phyloP scores from a whole-genome alignment of 83 land plant genomes.

The Thuja plicata region DNA sequence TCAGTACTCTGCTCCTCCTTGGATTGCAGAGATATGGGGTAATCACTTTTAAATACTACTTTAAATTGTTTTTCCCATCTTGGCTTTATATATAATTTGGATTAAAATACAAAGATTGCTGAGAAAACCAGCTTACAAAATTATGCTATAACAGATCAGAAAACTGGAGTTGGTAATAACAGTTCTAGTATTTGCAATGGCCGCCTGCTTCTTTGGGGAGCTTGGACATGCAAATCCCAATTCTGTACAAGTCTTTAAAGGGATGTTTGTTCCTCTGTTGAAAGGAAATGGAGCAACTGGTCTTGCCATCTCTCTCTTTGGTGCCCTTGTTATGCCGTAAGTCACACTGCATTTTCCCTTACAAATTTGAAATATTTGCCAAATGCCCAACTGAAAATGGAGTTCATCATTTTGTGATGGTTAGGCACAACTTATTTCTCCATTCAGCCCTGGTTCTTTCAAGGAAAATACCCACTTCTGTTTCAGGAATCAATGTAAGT shows the following conservation, averaged over 20 bases:
- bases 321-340: slow-evolving; percentile 86
- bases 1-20: slow-evolving; percentile 16
- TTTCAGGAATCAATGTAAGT: slow-evolving; percentile 66
- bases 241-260: slow-evolving; percentile 50
- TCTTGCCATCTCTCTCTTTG: slow-evolving; percentile 72
- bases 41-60: neutral
- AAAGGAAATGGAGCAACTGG: slow-evolving; percentile 65
- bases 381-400: neutral
- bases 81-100: neutral
- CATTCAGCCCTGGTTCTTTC: slow-evolving; percentile 91
- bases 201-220: slow-evolving; percentile 78
- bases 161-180: slow-evolving; percentile 73
- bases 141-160: slow-evolving; percentile 37
- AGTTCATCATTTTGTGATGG: neutral
- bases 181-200: slow-evolving; percentile 62
- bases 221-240: slow-evolving; percentile 69
- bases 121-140: neutral
- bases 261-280: slow-evolving; percentile 68
- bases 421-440: slow-evolving; percentile 83
- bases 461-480: slow-evolving; percentile 60
- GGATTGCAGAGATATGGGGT: slow-evolving; percentile 21
- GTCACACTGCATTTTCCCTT: neutral
- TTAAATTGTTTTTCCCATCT: neutral
- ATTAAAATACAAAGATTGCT: neutral
- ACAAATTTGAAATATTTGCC: neutral